Evolutionary conservation across 202 grass and related monocot genomes (phyloP).

Genomic region (Musa balbisiana): DNA sequence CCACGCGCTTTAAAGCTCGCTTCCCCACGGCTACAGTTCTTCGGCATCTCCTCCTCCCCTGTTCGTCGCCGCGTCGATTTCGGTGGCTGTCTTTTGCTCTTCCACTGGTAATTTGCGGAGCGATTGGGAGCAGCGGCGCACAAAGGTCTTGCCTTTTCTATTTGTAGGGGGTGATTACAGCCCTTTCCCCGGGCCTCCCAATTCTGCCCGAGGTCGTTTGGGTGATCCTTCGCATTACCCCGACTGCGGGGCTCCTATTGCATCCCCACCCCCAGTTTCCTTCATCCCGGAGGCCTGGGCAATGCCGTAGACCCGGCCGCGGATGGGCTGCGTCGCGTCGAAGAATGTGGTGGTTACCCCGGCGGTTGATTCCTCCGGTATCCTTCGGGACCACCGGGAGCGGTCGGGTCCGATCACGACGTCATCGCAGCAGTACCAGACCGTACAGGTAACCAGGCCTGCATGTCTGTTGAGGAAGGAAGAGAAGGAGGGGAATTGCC

Average conservation of each 20-base stretch:
- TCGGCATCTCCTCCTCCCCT: too few species aligned
- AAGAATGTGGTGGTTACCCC: slow-evolving; percentile 71
- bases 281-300: background rate
- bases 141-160: background rate
- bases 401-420: background rate
- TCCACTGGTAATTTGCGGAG: background rate
- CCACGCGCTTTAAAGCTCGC: too few species aligned
- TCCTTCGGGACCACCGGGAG: slow-evolving; percentile 19
- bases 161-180: background rate
- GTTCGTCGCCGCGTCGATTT: slow-evolving; percentile 30
- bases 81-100: background rate
- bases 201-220: background rate
- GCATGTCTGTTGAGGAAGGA: slow-evolving; percentile 33
- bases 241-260: background rate
- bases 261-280: background rate
- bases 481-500: background rate
- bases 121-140: background rate
- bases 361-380: slow-evolving; percentile 44
- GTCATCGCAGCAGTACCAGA: slow-evolving; percentile 16
- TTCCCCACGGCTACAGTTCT: background rate
- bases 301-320: slow-evolving; percentile 1
- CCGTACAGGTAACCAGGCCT: slow-evolving; percentile 11
- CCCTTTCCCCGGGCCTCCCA: background rate
- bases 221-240: background rate
- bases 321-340: slow-evolving; percentile 83